Conservation (phyloP, 1,139 yeast species). For the Geotrichum restrictum region DNA sequence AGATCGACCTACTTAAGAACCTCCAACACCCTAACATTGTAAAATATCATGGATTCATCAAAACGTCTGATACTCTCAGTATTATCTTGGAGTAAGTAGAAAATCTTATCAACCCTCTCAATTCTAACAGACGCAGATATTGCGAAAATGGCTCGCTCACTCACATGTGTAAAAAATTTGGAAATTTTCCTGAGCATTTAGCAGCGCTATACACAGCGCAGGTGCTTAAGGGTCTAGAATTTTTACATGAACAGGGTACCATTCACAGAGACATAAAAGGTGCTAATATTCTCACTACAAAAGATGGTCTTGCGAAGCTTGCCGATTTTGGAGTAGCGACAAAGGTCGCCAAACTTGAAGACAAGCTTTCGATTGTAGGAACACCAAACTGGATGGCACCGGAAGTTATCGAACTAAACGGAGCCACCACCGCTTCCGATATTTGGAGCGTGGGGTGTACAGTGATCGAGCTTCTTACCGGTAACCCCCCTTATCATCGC, state of each 20-base stretch:
- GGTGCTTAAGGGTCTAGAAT: conserved; percentile 67
- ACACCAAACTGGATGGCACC: conserved; percentile 92
- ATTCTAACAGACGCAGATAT: conserved; percentile 38
- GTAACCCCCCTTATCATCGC: conserved; percentile 82
- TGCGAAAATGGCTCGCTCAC: conserved; percentile 86
- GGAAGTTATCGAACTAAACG: conserved; percentile 72
- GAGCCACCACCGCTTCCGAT: conserved; percentile 77
- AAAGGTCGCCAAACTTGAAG: conserved; percentile 31
- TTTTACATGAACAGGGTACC: conserved; percentile 67
- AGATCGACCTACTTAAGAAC: conserved; percentile 51
- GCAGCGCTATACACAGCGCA: conserved; percentile 61
- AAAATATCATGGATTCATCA: conserved; percentile 82
- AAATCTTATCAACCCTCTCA: neutral
- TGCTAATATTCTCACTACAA: conserved; percentile 65
- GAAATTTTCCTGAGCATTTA: conserved; percentile 54
- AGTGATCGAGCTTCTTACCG: conserved; percentile 77
- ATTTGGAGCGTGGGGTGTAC: conserved; percentile 91
- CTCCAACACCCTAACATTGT: conserved; percentile 90
- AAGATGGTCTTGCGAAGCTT: conserved; percentile 57
- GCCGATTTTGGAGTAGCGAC: conserved; percentile 83
- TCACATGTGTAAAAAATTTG: conserved; percentile 55
- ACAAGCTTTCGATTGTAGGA: conserved; percentile 45
- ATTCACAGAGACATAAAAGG: conserved; percentile 79
- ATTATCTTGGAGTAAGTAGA: conserved; percentile 58
- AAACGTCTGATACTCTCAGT: conserved; percentile 60